A percentile compares a stretch with the other conserved stretches of the same genome.
Evolutionary conservation across 2,329 filamentous ascomycete genomes (phyloP).

Genomic region (Trichoderma sp.): DNA sequence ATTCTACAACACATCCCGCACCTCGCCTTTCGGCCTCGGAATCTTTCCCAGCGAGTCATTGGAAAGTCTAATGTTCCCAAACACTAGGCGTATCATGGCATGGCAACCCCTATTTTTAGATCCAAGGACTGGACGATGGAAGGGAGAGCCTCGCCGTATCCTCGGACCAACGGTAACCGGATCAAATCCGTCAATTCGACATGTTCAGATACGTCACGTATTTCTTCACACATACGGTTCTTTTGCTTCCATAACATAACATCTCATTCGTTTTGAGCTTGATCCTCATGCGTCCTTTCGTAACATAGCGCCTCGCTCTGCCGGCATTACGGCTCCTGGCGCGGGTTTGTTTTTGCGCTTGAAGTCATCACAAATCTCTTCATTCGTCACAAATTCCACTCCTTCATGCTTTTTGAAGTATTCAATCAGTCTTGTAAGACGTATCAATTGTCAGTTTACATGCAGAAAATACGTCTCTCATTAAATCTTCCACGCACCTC

Average conservation of each 20-base stretch:
- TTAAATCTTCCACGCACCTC: background rate
- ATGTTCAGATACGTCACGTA: background rate
- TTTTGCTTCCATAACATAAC: background rate
- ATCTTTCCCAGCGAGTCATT: conserved; percentile 4
- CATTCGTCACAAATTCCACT: background rate
- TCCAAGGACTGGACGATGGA: background rate
- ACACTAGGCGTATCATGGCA: conserved; percentile 16
- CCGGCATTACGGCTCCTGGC: background rate
- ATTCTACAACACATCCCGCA: background rate
- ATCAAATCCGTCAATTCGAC: background rate
- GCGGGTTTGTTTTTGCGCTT: background rate
- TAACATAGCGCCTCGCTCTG: background rate
- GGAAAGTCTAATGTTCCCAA: background rate
- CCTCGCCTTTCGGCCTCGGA: background rate
- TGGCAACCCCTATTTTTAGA: background rate
- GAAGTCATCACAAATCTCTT: background rate
- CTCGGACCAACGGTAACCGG: background rate
- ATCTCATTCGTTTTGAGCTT: background rate
- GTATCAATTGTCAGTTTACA: background rate
- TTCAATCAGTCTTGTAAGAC: background rate
- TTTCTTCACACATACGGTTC: too few species aligned
- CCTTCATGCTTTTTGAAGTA: background rate
- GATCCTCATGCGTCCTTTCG: background rate
- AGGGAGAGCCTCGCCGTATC: background rate
- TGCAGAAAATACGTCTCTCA: too few species aligned